Evolutionary conservation across 1,284 basidiomycete species (phyloP), one percentile per base, ranked within the genome.

Genomic region (Xerocomus nothofagi): DNA sequence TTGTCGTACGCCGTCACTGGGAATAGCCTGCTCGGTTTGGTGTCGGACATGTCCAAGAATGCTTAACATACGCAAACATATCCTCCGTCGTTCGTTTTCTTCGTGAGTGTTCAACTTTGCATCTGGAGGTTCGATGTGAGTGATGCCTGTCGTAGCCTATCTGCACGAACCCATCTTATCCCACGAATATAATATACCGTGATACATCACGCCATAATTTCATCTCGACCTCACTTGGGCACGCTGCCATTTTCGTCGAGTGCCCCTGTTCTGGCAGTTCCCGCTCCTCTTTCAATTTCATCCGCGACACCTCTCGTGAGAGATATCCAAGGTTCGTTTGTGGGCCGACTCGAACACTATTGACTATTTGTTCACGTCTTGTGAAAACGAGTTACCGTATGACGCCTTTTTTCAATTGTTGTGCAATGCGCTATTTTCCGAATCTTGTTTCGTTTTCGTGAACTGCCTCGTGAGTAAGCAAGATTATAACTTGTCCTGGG

Each of bases 1-100:
- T 29, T 62, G 5, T 55, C 51, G n/a, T 52, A 57, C n/a, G 46
- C 42, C 24, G 20, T 59, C 33, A 49, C 44, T 2, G 49, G 49
- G 37, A 43, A 36, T 23, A 34, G 17, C 23, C 20, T 24, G 30
- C n/a, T 53, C 2, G 5, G 17, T 29, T 39, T 14, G 17, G 12
- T 37, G 17, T 26, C 18, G 24, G 20, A 29, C 0, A 39, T 29
- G 44, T 32, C 27, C 44, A 45, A 39, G 37, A 36, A 30, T 15
- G 17, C 31, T 50, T n/a, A n/a, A n/a, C n/a, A n/a, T n/a, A n/a
- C n/a, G n/a, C n/a, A n/a, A n/a, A 8, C 10, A 11, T 8, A 18
- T 6, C 23, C 24, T 2, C 6, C 8, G n/a, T 33, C 44, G 12
- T 15, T 36, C 21, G 14, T 48, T 48, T 36, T 26, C 42, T 44